phyloP scores from a whole-genome alignment of 2,329 filamentous ascomycete genomes.

The Fusarium tupiense region DNA sequence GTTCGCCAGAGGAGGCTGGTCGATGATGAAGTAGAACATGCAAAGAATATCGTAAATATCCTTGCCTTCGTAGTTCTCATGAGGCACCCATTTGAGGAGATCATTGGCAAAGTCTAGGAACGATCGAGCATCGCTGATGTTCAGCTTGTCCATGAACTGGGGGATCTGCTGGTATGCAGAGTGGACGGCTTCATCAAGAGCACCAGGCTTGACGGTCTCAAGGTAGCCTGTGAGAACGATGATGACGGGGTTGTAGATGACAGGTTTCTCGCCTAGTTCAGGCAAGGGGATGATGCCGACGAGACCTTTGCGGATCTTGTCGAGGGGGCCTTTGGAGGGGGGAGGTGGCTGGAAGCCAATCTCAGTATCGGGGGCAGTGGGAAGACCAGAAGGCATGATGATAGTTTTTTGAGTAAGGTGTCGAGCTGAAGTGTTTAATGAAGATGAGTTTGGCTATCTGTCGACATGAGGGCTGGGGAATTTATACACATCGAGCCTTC shows the following conservation, averaged over 20 bases:
- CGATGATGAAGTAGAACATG: constrained; percentile 10
- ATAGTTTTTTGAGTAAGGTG: not conserved
- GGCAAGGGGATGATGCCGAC: not conserved
- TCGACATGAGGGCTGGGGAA: not conserved
- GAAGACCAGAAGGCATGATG: constrained; percentile 17
- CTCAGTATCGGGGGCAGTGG: not conserved
- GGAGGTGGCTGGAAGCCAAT: constrained; percentile 16
- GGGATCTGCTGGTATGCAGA: not conserved
- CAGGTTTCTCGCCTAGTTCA: not conserved
- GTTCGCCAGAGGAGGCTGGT: not conserved
- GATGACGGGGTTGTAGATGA: constrained; percentile 1
- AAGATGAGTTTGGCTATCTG: fast-evolving
- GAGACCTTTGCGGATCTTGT: not conserved
- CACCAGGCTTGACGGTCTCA: not conserved
- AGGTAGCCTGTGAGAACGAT: not conserved
- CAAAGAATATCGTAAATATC: constrained; percentile 9
- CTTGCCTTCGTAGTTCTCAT: not conserved
- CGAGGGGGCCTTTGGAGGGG: not conserved
- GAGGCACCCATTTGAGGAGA: constrained; percentile 5
- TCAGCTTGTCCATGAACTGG: constrained; percentile 8
- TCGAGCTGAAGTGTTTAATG: not conserved
- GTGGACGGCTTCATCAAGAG: not conserved
- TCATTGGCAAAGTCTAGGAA: constrained; percentile 15
- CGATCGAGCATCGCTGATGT: not conserved
- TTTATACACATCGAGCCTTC: not conserved